Evolutionary conservation across 2,329 filamentous ascomycete species (phyloP).

Genomic region (Calonectria montana): DNA sequence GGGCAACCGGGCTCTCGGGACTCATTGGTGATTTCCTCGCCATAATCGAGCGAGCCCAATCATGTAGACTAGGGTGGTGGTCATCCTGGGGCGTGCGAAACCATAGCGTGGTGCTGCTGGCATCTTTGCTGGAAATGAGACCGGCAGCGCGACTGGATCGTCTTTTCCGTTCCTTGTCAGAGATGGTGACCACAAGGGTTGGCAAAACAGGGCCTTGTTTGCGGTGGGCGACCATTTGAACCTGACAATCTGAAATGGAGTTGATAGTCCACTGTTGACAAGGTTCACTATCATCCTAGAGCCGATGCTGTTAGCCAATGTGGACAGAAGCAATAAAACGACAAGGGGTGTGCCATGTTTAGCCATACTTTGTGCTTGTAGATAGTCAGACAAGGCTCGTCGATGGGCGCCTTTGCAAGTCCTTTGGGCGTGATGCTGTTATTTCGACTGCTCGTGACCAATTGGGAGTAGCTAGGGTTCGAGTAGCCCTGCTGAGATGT

Average conservation of each 20-base stretch:
- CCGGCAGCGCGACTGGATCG: constrained; percentile 72
- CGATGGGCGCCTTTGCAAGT: constrained; percentile 48
- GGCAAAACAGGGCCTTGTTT: constrained; percentile 71
- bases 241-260: constrained; percentile 66
- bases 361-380: constrained; percentile 66
- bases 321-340: not conserved
- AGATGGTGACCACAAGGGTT: constrained; percentile 68
- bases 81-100: constrained; percentile 68
- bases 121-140: constrained; percentile 63
- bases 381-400: constrained; percentile 62
- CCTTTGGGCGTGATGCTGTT: constrained; percentile 52
- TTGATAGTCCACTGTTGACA: constrained; percentile 64
- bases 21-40: constrained; percentile 57
- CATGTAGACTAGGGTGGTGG: constrained; percentile 62
- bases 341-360: not conserved
- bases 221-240: constrained; percentile 69
- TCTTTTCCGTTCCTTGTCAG: constrained; percentile 72
- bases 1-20: constrained; percentile 65
- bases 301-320: constrained; percentile 19
- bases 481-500: constrained; percentile 49
- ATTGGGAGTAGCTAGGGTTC: constrained; percentile 53
- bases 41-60: constrained; percentile 69
- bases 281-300: constrained; percentile 63
- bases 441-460: constrained; percentile 52
- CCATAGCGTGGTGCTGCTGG: constrained; percentile 61